A percentile compares a stretch with the other conserved stretches of the same genome.
These are phyloP conservation scores for Mucor irregularis DNA, from an alignment of 371 early-diverging fungal genomes.

Conservation along the genomic window DNA sequence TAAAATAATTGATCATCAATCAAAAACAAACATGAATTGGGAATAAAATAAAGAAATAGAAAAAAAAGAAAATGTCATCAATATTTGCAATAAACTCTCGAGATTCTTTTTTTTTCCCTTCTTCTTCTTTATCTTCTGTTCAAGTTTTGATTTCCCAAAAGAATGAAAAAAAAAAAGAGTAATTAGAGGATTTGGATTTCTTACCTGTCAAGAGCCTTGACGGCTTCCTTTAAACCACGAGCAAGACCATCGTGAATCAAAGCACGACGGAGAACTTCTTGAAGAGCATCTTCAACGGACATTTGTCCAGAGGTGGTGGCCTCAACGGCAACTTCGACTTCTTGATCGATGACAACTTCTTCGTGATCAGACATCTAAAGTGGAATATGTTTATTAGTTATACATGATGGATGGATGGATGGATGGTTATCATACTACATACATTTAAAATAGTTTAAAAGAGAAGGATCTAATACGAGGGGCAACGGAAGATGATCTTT, in stretches of 20 bases:
- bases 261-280: slow-evolving; percentile 95
- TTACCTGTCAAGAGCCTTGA: slow-evolving; percentile 96
- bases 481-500: no score
- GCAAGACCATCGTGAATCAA: slow-evolving; percentile 95
- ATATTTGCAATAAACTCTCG: slow-evolving; percentile 15
- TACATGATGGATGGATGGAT: slow-evolving; percentile 5
- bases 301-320: slow-evolving; percentile 69
- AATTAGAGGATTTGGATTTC: neutral
- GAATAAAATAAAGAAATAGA: no score
- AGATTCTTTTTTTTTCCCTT: slow-evolving; percentile 7
- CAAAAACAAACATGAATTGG: no score
- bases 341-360: slow-evolving; percentile 62
- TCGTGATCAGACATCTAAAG: slow-evolving; percentile 62
- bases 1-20: neutral
- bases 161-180: neutral
- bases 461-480: slow-evolving; percentile 3
- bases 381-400: no score
- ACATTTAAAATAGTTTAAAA: slow-evolving; percentile 9
- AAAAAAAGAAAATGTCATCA: slow-evolving; percentile 21
- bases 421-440: neutral
- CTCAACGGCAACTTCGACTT: slow-evolving; percentile 84
- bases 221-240: slow-evolving; percentile 96
- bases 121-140: no score
- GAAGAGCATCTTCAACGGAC: slow-evolving; percentile 96
- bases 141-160: neutral